Conservation (phyloP, 192 early-diverging fungal species). For the Geosiphon pyriformis region DNA sequence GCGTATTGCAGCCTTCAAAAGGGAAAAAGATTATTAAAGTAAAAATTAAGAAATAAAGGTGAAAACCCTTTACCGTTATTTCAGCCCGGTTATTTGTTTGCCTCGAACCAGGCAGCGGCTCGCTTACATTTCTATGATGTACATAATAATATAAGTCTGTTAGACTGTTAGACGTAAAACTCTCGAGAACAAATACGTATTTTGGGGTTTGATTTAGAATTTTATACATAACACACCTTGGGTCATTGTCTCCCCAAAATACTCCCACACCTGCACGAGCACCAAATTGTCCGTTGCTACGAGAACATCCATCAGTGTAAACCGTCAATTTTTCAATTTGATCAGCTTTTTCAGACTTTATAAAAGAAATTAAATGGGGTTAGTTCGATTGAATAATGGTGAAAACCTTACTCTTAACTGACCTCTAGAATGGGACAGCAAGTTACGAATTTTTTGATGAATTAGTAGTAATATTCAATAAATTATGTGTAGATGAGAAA, state of each 20-base stretch:
- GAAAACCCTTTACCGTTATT: conserved; percentile 38
- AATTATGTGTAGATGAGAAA: too few relatives aligned
- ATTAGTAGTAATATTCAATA: too few relatives aligned
- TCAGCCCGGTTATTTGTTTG: conserved; percentile 78
- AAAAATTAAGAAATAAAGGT: not conserved
- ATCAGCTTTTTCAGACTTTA: not conserved
- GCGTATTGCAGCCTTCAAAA: conserved; percentile 45
- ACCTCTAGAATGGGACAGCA: too few relatives aligned
- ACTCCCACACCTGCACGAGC: conserved; percentile 83
- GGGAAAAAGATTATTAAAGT: not conserved
- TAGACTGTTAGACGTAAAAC: not conserved
- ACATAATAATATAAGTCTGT: not conserved
- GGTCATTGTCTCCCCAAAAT: conserved; percentile 68
- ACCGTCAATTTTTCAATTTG: conserved; percentile 32
- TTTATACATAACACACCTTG: conserved; percentile 39
- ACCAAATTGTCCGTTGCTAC: conserved; percentile 56
- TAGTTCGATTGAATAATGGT: not conserved
- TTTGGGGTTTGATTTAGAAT: conserved; percentile 10
- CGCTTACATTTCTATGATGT: conserved; percentile 57
- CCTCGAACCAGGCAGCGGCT: conserved; percentile 38
- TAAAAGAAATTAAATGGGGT: not conserved
- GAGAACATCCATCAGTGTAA: conserved; percentile 81
- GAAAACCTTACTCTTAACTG: too few relatives aligned
- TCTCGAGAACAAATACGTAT: not conserved
- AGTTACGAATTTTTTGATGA: too few relatives aligned